phyloP scores from a whole-genome alignment of 2,329 filamentous ascomycete species.

The Colletotrichum karsti region DNA sequence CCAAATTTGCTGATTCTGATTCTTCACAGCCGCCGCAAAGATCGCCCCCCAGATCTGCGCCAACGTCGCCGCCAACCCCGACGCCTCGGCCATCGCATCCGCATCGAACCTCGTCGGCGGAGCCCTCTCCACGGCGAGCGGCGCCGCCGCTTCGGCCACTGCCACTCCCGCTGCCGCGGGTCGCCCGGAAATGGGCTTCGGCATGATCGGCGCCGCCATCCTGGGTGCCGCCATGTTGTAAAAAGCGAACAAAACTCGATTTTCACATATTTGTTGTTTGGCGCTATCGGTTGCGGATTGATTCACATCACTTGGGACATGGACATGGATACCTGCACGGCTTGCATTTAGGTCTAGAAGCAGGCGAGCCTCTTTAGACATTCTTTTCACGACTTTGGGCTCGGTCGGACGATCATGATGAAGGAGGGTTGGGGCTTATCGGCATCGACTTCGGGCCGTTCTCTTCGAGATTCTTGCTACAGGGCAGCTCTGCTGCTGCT shows the following conservation, averaged over 20 bases:
- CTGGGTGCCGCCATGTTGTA: not conserved
- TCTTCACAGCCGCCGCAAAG: constrained; percentile 4
- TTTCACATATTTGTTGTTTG: not conserved
- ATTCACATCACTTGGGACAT: not conserved
- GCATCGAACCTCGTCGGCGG: constrained; percentile 25
- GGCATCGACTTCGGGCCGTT: not conserved
- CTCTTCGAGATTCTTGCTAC: not conserved
- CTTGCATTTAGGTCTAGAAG: not conserved
- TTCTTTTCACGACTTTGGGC: not conserved
- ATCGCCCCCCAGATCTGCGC: constrained; percentile 27
- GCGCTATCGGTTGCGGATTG: not conserved
- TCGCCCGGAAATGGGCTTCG: not conserved
- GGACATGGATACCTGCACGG: not conserved
- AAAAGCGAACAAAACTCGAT: not conserved
- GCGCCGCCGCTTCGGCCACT: not conserved
- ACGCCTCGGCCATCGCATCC: constrained; percentile 22
- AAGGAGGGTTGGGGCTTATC: not conserved
- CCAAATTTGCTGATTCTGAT: not conserved
- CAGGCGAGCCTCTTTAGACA: not conserved
- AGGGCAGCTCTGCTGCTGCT: not conserved
- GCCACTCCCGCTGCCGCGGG: not conserved
- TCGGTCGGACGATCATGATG: not conserved
- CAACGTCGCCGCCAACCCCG: constrained; percentile 16
- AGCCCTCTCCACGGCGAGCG: constrained; percentile 15
- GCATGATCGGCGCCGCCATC: constrained; percentile 9